Base-by-base conservation (phyloP, 176 grass and related monocot genomes). In the Metroxylon sagu region DNA sequence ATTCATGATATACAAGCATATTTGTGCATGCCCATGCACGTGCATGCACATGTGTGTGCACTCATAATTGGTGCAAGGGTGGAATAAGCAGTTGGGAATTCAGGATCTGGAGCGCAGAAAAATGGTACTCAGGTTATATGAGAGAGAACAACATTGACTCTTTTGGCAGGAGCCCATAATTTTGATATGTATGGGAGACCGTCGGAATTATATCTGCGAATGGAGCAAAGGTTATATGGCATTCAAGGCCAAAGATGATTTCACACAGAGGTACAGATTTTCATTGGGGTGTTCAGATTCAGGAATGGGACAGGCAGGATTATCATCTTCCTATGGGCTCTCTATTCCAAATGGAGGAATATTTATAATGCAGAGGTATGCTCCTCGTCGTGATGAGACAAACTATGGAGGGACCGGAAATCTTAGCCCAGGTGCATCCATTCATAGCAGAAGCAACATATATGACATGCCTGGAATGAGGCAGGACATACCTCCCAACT, bases 301-400 rank as follows among this genome's bases (percentile, higher is more conserved):
- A 52, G 65, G 54, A 29, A 48, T 63, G 61, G 39, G 57, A 19
- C 83, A 67, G 52, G 16, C 76, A 16, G 26, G 57, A 5, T 26
- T 14, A 50, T 43, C 53, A 17, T 18, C 28, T 39, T 35, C 28
- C 66, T 25, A 56, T 56, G 53, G 29, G 0, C 52, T 3, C 27
- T 4, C 65, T 6, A 10, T 6, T 25, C n/a, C 1, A 4, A 10
- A n/a, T 14, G 48, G 12, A 1, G n/a, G 60, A 43, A 73, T 51
- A 16, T 97, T 76, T 14, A 73, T 65, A 39, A 85, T 78, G 18
- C 62, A 88, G 27, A 86, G 48, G 59, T 85, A 97, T 67, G 67
- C 84, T 5, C 76, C 73, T 3, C 56, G 59, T 29, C 76, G 85
- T 0, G 72, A 80, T 18, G 78, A 82, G 69, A 78, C 67, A 6